Evolutionary conservation across 2,329 filamentous ascomycete genomes (phyloP), one percentile per base, ranked within the genome.

Genomic region (Apiospora phragmitis): DNA sequence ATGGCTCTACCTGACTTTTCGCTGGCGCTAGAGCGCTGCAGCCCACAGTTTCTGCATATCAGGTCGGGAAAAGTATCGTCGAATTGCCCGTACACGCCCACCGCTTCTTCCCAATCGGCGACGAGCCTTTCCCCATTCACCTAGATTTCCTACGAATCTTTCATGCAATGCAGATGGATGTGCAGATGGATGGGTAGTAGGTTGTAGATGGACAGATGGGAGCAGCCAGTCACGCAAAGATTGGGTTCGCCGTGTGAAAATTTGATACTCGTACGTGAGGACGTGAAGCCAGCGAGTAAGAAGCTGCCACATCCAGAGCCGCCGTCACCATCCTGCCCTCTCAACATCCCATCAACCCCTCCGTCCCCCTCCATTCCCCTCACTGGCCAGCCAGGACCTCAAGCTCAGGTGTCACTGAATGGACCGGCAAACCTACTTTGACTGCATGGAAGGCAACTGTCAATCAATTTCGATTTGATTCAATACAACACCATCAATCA

Each of bases 91-190:
- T 62, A 11, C 32, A 38, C 55, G 29, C 32, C 55, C 55, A 62
- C 55, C 55, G 55, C 55, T n/a, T 62, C 55, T 62, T 62, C 55
- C 32, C 55, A 62, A 38, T 62, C 55, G 32, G 55, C 32, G 18
- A 38, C 55, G 55, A 62, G 55, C 55, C 55, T 62, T 62, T 62
- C 55, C 55, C 55, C 55, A 38, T 62, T 62, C 55, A 62, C 55
- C 55, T 62, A 62, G 55, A 62, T 62, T 62, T 62, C 18, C 55
- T 59, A 35, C 32, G 32, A 35, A 62, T 62, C 55, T 62, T 62
- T 62, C 32, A 62, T 62, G 55, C 55, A 62, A 38, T 38, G 55
- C 55, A 62, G 55, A 62, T 62, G 51, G 26, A 59, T 62, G 51
- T 24, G 41, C 24, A 29, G 29, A 32, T 59, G 26, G 26, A 18